Base-by-base conservation (phyloP, 192 early-diverging fungal species). In the Linnemannia zychae region DNA sequence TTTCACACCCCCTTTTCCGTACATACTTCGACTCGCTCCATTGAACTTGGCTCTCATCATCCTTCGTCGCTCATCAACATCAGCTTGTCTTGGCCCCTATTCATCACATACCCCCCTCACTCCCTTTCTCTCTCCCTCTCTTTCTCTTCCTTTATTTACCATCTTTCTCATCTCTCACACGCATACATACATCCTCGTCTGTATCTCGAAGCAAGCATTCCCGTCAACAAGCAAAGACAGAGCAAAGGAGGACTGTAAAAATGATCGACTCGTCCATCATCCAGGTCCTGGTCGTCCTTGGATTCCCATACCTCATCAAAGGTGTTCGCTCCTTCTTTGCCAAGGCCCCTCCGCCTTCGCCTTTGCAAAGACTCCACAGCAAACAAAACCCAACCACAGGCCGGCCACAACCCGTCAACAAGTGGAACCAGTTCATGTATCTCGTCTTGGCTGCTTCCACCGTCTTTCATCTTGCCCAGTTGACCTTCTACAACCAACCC, bases 251-350 rank as follows among this genome's bases (percentile, higher is more conserved):
- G 5, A 28, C 53, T 31, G 28, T 28, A 44, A 67, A 33, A 7
- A 78, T 74, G 76, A n/a, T 85, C 46, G 78, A 85, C 77, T 75
- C 83, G 40, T 85, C 83, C 63, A 47, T 79, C 24, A 79, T 85
- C 69, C 77, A 85, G 60, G 44, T 85, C 49, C 60, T 79, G 36
- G 38, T 85, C 13, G 50, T 85, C 31, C 40, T 85, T 18, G 83
- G 83, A 44, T 48, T 85, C 22, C 83, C 83, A 34, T 85, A 85
- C 34, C 36, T 53, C 4, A 65, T 79, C 67, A 20, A 60, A 9
- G 77, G 34, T 34, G 40, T 76, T 3, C 77, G 77, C n/a, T 79
- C 83, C 37, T 44, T 85, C 57, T 79, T 76, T 46, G 78, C 77
- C 34, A 85, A 85, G 53, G 48, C 83, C 0, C 83, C 83, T 9